Evolutionary conservation across 2,329 filamentous ascomycete species (phyloP), one percentile per base, ranked within the genome.

Genomic region (Fusarium longipes): DNA sequence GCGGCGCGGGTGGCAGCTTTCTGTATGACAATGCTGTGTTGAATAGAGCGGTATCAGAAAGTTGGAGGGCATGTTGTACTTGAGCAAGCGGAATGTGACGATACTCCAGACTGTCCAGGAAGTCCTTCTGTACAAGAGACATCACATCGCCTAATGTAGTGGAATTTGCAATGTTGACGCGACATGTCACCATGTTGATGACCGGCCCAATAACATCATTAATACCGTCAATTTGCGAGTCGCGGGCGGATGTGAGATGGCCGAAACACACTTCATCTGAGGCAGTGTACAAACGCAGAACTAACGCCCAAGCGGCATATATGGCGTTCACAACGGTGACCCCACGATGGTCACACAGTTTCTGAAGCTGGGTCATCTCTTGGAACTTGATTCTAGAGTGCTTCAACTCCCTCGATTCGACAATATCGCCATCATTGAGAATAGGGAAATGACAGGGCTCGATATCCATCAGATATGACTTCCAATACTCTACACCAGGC

Each of bases 151-250:
- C 43, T 0, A 70, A 5, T 0, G 24, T 69, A 1, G 47, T 55
- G 0, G 15, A 30, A 4, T 7, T 6, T 6, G 11, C 25, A 72
- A 82, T 61, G 57, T 76, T 72, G 8, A 84, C 76, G n/a, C 82
- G 80, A 57, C 82, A 86, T 35, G 83, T 81, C 5, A 87, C 78
- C 82, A 87, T 87, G 64, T 86, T 86, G 68, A 87, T 85, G 40
- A 87, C 85, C 25, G 80, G 77, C 0, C 86, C 86, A 11, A 84
- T 77, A 3, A 83, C 79, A 2, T 83, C 76, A 3, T 80, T 76
- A 15, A 86, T 82, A 4, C 80, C 79, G 2, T 78, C 73, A 3
- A 87, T 77, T 0, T 82, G 80, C 1, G 82, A 76, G 63, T 87
- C 84, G 22, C 86, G 78, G 6, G 84, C 84, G 0, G 83, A 84